A percentile compares a stretch with the other conserved stretches of the same genome.
These are phyloP conservation scores for Silybum marianum DNA, from an alignment of 129 eudicot species.

Conservation along the genomic window DNA sequence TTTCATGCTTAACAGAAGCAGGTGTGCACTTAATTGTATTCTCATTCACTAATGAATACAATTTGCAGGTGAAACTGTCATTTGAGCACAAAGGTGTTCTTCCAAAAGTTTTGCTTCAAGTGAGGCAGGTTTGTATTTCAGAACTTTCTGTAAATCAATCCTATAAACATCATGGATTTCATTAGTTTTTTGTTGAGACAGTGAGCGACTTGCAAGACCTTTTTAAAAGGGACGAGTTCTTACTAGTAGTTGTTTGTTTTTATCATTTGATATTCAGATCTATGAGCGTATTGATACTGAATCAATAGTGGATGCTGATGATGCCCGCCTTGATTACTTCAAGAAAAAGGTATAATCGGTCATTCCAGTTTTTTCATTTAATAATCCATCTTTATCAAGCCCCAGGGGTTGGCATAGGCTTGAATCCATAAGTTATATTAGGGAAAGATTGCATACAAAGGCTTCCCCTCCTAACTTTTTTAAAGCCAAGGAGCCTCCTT, in stretches of 20 bases:
- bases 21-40: neutral
- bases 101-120: conserved; percentile 77
- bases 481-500: neutral
- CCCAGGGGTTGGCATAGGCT: neutral
- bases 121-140: conserved; percentile 64
- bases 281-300: conserved; percentile 77
- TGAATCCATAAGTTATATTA: neutral
- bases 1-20: neutral
- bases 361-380: neutral
- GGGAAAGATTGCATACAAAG: neutral
- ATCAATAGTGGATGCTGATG: conserved; percentile 68
- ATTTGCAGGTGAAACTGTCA: conserved; percentile 67
- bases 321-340: conserved; percentile 87
- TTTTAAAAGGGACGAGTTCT: neutral
- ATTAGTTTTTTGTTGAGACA: neutral
- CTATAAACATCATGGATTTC: neutral
- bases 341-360: conserved; percentile 56
- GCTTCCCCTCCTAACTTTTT: neutral
- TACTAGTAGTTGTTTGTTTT: neutral
- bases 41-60: neutral
- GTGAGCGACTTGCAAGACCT: neutral
- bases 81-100: conserved; percentile 84
- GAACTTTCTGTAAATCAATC: neutral
- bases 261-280: conserved; percentile 43
- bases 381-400: neutral